Base-by-base conservation (phyloP, 768 basidiomycete genomes). In the Kwoniella bestiolae region DNA sequence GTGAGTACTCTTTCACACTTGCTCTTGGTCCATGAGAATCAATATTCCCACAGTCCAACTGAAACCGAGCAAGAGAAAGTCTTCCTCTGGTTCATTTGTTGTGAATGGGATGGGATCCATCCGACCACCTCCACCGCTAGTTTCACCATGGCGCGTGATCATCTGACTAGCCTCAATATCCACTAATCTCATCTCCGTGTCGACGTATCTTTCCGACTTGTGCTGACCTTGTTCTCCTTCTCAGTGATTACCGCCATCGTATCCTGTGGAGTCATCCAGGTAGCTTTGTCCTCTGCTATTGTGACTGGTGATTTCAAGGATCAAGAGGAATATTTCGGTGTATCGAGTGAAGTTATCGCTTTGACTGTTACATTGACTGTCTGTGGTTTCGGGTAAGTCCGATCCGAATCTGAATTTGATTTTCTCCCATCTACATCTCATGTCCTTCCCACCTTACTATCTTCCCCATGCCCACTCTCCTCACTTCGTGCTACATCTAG, bases 231-330 rank as follows among this genome's bases (percentile, higher is more conserved):
- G 28, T 5, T n/a, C n/a, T 31, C 50, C 38, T 44, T 23, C 3
- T 28, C 29, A 67, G 67, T 52, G 31, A 66, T 74, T 55, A 74
- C 72, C 31, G 72, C 32, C 25, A 55, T 71, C 16, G 66, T 64
- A 18, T 64, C 70, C 31, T 53, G 56, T 12, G 60, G 53, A 29
- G 70, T 74, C 47, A 67, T 71, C 23, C 65, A 67, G 44, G 72
- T 71, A 2, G 72, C 70, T n/a, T 52, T 71, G 16, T 68, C 70
- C 4, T 65, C 66, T 29, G 66, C 72, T 11, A 68, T 71, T 23
- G 67, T 69, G 18, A 71, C 69, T 1, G 72, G 72, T 47, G 72
- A 73, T 51, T 73, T 73, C 56, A 50, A 47, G 18, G 72, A 63
- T 50, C 71, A 71, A 31, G 21, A 68, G 25, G 56, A 50, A 38